Evolutionary conservation across 2,329 filamentous ascomycete genomes (phyloP).

Genomic region (Dactylellina haptotyla): DNA sequence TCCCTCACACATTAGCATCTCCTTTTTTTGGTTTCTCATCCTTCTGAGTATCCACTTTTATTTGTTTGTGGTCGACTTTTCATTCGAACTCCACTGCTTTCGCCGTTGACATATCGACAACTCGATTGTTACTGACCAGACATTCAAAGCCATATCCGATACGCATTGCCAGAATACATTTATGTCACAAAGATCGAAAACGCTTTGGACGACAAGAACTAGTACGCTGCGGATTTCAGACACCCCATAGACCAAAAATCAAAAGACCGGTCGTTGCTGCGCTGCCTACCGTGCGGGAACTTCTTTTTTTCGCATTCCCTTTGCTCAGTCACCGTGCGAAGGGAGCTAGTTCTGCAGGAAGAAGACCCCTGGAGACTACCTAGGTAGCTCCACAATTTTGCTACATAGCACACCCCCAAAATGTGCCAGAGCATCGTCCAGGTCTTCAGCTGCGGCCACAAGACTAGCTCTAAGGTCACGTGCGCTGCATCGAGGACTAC

Average conservation of each 20-base stretch:
- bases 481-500: constrained; percentile 46
- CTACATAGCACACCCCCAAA: constrained; percentile 48
- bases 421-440: constrained; percentile 46
- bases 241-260: constrained; percentile 29
- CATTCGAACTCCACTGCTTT: constrained; percentile 6
- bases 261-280: constrained; percentile 24
- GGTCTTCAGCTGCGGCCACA: constrained; percentile 48
- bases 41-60: constrained; percentile 44
- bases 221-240: constrained; percentile 35
- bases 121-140: too few species aligned
- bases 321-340: constrained; percentile 43
- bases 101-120: not conserved
- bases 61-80: constrained; percentile 20
- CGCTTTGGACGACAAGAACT: constrained; percentile 46
- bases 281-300: constrained; percentile 30
- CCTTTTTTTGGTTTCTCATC: constrained; percentile 23
- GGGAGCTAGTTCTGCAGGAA: constrained; percentile 52
- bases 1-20: constrained; percentile 32
- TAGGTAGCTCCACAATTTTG: constrained; percentile 53
- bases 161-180: constrained; percentile 20
- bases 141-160: constrained; percentile 26
- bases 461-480: constrained; percentile 24
- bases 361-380: constrained; percentile 34
- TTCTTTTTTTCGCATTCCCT: constrained; percentile 26
- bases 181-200: constrained; percentile 41